phyloP scores from a whole-genome alignment of 2,329 filamentous ascomycete genomes.

The Septoria petroselini region DNA sequence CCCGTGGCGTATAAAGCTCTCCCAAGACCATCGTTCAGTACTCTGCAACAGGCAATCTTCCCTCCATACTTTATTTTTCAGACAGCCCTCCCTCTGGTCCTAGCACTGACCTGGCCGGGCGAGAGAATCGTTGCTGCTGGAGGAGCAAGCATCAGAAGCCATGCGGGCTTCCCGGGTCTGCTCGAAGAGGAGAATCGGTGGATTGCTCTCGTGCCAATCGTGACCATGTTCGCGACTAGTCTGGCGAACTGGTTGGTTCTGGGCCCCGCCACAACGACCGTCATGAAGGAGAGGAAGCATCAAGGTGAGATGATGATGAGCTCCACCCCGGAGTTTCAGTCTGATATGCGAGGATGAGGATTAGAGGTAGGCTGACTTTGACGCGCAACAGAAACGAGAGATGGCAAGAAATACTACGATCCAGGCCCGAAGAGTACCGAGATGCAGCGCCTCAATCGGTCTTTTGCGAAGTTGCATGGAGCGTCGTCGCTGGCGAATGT shows the following conservation, averaged over 20 bases:
- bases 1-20: conserved; percentile 74
- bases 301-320: conserved; percentile 60
- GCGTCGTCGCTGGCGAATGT: conserved; percentile 78
- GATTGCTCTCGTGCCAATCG: conserved; percentile 65
- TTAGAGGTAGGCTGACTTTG: no score
- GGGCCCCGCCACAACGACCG: conserved; percentile 69
- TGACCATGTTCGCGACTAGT: conserved; percentile 66
- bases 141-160: conserved; percentile 24
- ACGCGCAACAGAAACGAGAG: conserved; percentile 81
- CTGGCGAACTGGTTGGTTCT: conserved; percentile 67
- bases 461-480: conserved; percentile 76
- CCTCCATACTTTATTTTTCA: conserved; percentile 87
- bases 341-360: no score
- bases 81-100: conserved; percentile 65
- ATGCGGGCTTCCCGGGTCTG: conserved; percentile 40
- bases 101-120: conserved; percentile 80
- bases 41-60: conserved; percentile 77
- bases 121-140: conserved; percentile 38
- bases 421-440: conserved; percentile 74
- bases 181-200: conserved; percentile 60
- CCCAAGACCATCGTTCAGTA: conserved; percentile 74
- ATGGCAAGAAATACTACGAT: conserved; percentile 85
- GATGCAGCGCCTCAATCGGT: conserved; percentile 76
- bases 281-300: conserved; percentile 71
- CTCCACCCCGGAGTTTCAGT: no score